These are phyloP conservation scores for Penicillium fuscoglaucum DNA, from an alignment of 2,329 filamentous ascomycete species.

Conservation along the genomic window DNA sequence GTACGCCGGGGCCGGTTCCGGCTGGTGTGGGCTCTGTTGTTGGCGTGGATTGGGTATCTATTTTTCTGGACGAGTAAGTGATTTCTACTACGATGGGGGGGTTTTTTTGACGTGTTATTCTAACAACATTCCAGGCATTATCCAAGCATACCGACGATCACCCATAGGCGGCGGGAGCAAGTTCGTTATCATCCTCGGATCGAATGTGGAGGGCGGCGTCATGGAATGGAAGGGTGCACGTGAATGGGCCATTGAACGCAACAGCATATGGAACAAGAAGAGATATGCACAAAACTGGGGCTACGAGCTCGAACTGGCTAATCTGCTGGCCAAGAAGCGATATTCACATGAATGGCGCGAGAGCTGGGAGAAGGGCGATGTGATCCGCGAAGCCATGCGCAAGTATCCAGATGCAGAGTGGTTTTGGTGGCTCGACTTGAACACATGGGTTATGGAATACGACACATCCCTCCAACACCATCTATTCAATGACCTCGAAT, in stretches of 20 bases:
- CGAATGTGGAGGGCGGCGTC: constrained; percentile 92
- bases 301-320: constrained; percentile 92
- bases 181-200: constrained; percentile 87
- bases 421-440: constrained; percentile 99
- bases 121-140: constrained; percentile 52
- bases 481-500: constrained; percentile 76
- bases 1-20: constrained; percentile 67
- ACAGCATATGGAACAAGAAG: constrained; percentile 93
- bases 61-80: constrained; percentile 75
- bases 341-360: constrained; percentile 99
- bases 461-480: constrained; percentile 85
- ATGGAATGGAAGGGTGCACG: constrained; percentile 99
- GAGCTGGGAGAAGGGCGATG: constrained; percentile 99
- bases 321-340: constrained; percentile 98
- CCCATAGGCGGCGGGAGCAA: constrained; percentile 82
- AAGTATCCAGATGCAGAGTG: constrained; percentile 97
- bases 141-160: constrained; percentile 67
- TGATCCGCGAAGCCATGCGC: constrained; percentile 79
- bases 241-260: constrained; percentile 97
- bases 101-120: not conserved
- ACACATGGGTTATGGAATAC: constrained; percentile 97
- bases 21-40: constrained; percentile 58
- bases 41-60: constrained; percentile 63
- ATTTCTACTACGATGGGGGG: constrained; percentile 13
- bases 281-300: constrained; percentile 86